These are phyloP conservation scores for Rhizomucor pusillus DNA, from an alignment of 371 early-diverging fungal species.

Conservation along the genomic window DNA sequence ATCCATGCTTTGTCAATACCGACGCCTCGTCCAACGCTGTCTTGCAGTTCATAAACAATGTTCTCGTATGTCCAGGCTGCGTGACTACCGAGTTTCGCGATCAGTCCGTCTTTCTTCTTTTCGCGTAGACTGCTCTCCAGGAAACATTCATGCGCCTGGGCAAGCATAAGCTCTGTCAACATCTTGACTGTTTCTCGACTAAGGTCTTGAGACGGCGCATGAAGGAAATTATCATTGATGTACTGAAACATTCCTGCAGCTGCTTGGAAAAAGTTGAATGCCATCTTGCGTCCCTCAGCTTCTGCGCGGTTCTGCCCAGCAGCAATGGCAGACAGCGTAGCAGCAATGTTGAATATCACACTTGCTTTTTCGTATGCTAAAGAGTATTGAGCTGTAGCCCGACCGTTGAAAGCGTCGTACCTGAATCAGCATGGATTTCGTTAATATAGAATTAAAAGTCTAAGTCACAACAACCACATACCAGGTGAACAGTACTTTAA, in stretches of 20 bases:
- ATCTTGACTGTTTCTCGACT: constrained; percentile 85
- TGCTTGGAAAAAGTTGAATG: constrained; percentile 88
- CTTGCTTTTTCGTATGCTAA: constrained; percentile 96
- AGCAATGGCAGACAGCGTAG: constrained; percentile 72
- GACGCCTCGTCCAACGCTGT: constrained; percentile 49
- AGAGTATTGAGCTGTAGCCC: constrained; percentile 69
- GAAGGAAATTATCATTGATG: constrained; percentile 96
- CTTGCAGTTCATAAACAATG: constrained; percentile 63
- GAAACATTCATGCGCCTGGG: constrained; percentile 95
- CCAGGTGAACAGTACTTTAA: constrained; percentile 89
- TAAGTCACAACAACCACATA: too few species aligned
- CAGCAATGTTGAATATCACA: constrained; percentile 91
- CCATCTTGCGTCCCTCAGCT: constrained; percentile 71
- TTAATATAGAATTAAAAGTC: too few species aligned
- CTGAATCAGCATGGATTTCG: constrained; percentile 37
- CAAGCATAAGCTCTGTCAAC: constrained; percentile 83
- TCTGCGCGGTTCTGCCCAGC: constrained; percentile 73
- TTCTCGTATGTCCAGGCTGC: constrained; percentile 75
- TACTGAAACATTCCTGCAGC: constrained; percentile 91
- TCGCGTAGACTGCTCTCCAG: constrained; percentile 82
- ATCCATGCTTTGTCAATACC: constrained; percentile 70
- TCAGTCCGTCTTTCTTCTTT: constrained; percentile 79
- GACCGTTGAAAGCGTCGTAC: constrained; percentile 81
- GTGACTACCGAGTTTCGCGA: constrained; percentile 90
- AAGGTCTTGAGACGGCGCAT: constrained; percentile 92